A percentile compares a stretch with the other conserved stretches of the same genome.
Conservation (phyloP, 2,329 filamentous ascomycete genomes). For the Fusarium guadeloupense region DNA sequence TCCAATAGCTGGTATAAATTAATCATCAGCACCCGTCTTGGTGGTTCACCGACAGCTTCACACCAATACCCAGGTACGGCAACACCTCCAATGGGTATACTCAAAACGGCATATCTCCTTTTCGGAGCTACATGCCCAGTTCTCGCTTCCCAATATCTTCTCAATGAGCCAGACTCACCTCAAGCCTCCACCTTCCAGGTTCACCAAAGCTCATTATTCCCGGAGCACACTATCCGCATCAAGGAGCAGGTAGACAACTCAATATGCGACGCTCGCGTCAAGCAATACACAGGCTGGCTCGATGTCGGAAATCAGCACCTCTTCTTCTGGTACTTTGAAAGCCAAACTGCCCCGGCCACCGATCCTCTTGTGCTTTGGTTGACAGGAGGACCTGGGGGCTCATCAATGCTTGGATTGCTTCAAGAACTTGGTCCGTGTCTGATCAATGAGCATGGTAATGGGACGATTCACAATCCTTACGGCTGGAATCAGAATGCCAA, state of each 20-base stretch:
- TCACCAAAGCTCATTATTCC: conserved; percentile 14
- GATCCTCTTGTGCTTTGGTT: conserved; percentile 35
- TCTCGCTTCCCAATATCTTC: conserved; percentile 4
- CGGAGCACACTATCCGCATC: conserved; percentile 30
- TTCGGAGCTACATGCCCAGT: neutral
- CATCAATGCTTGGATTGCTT: conserved; percentile 30
- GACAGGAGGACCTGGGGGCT: conserved; percentile 32
- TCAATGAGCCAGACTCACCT: neutral
- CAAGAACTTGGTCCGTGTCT: conserved; percentile 33
- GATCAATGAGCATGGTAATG: conserved; percentile 20
- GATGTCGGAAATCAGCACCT: conserved; percentile 29
- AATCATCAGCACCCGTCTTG: neutral
- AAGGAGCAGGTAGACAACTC: conserved; percentile 20
- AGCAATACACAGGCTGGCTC: conserved; percentile 36
- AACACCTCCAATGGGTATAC: neutral
- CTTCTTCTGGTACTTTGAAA: conserved; percentile 40
- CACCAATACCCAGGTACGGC: neutral
- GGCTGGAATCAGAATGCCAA: conserved; percentile 35
- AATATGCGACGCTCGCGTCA: conserved; percentile 32
- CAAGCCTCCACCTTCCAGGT: conserved; percentile 8
- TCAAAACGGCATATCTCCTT: conserved; percentile 2
- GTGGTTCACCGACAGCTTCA: neutral
- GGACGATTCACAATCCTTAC: conserved; percentile 25
- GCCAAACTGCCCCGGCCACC: conserved; percentile 13
- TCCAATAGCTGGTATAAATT: conserved; percentile 5